These are phyloP conservation scores for Pleurotus cornucopiae DNA, from an alignment of 768 basidiomycete species.

Conservation along the genomic window DNA sequence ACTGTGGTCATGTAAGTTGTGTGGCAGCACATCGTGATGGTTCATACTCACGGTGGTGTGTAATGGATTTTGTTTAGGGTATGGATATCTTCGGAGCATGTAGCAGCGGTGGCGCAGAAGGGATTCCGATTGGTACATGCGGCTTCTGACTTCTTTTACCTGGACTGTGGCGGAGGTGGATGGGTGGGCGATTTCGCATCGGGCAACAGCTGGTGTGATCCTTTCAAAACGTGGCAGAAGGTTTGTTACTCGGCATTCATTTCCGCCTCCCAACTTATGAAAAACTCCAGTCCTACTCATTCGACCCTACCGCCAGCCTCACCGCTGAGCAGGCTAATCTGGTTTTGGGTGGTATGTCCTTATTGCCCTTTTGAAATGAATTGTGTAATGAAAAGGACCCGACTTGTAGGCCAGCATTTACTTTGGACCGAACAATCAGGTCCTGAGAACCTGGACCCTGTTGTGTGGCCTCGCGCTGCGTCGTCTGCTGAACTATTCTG, in stretches of 20 bases:
- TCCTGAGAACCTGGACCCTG: conserved; percentile 63
- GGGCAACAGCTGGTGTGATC: conserved; percentile 70
- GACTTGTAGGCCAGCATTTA: conserved; percentile 48
- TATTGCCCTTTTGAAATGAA: neutral
- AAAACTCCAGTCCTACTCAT: conserved; percentile 50
- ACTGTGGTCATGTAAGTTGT: conserved; percentile 52
- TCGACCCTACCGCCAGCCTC: conserved; percentile 64
- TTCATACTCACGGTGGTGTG: too few relatives aligned
- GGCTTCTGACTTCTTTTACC: conserved; percentile 75
- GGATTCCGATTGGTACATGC: conserved; percentile 65
- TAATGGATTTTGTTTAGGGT: conserved; percentile 35
- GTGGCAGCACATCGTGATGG: neutral
- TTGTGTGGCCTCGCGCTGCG: conserved; percentile 71
- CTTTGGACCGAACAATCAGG: conserved; percentile 75
- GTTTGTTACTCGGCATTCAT: conserved; percentile 24
- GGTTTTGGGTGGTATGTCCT: conserved; percentile 60
- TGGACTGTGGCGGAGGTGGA: conserved; percentile 73
- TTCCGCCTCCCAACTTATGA: neutral
- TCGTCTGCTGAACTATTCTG: conserved; percentile 76
- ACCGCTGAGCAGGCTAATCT: conserved; percentile 41
- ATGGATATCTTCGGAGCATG: conserved; percentile 68
- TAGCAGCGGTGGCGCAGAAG: conserved; percentile 51
- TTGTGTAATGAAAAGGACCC: neutral
- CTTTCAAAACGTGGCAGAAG: conserved; percentile 79
- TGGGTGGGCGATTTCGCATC: conserved; percentile 51